Base-by-base conservation (phyloP, 2,329 filamentous ascomycete genomes). In the Aspergillus fructus region DNA sequence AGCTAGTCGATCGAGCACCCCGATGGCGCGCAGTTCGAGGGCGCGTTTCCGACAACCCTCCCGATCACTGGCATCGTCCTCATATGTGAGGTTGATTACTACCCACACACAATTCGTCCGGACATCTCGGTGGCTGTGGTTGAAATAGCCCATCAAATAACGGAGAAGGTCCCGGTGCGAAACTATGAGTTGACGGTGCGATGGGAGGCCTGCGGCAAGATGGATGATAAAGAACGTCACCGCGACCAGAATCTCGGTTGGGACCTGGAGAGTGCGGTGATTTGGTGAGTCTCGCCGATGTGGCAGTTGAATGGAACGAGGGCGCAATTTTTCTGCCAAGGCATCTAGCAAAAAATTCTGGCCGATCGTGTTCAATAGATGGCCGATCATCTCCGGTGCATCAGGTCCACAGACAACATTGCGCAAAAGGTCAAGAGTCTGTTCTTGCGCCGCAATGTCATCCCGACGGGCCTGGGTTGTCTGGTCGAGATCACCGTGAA, bases 151-250 rank as follows among this genome's bases (percentile, higher is more conserved):
- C 8, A 88, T 83, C 47, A 96, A 79, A 48, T 89, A 83, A 66
- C 84, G 86, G 59, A 97, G 81, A 4, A 97, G 79, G 12, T 89
- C 84, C 2, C 85, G 88, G 72, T 97, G 92, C 3, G 86, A 82
- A 52, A 96, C 85, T 11, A 96, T 81, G 15, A 91, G 77, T 68
- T 93, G 87, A 55, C 91, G 86, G 73, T 97, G 91, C 30, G 85
- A 83, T 3, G 91, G 86, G 12, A 87, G 80, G 62, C 91, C 91
- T 9, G 93, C 93, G 17, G 92, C 91, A 66, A 97, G 86, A 76
- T 97, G 92, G 13, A 94, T 88, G 49, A 97, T 81, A 56, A 97
- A 87, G 70, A 87, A 94, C 27, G 91, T 85, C 11, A 93, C 89
- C 3, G 90, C 84, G 66, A 85, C 83, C 51, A 97, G 83, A 60